Evolutionary conservation across 75 land plant genomes (phyloP), one percentile per base, ranked within the genome.

Genomic region (Selaginella moellendorffii): DNA sequence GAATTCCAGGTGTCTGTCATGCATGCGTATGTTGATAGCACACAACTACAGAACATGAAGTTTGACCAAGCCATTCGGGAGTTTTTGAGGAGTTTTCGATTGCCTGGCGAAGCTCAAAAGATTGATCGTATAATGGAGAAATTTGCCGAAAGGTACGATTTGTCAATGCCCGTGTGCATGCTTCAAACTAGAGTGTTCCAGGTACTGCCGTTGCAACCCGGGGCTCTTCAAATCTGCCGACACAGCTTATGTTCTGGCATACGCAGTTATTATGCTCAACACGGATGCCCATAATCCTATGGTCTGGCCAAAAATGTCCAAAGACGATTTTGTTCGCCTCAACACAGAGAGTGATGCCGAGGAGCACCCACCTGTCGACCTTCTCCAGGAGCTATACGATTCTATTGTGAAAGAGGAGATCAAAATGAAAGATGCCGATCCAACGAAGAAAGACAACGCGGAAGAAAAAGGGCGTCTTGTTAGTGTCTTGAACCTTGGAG

Each of bases 101-200:
- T 95, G 61, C 99, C 96, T 58, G 96, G 99, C 65, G 96, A 95
- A 69, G 96, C 99, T 67, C 99, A 89, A 68, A 95, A 95, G 62
- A 95, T 95, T 65, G 99, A 95, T 73, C 81, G 96, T 1, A 86
- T 95, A 8, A 95, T 95, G 91, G 99, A 95, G 65, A 95, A 95
- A 51, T 95, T 95, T 73, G 99, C 99, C 29, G 99, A 89, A 62
- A 80, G 99, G 98, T 93, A 76, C 20, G 46, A 8, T n/a, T n/a
- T n/a, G n/a, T n/a, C n/a, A n/a, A n/a, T n/a, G n/a, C n/a, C n/a
- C n/a, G n/a, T 36, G 46, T n/a, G n/a, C 14, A 14, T 36, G 46
- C 5, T 36, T 36, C 5, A 36, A 14, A 5, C 14, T 5, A 36
- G 14, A 36, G 46, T 56, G 24, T 56, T n/a, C 68, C 86, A 91